Percentiles rank a stretch among this genome's conserved stretches.
Evolutionary conservation across 177 flowering plant species (phyloP).

Genomic region (Telopea speciosissima): DNA sequence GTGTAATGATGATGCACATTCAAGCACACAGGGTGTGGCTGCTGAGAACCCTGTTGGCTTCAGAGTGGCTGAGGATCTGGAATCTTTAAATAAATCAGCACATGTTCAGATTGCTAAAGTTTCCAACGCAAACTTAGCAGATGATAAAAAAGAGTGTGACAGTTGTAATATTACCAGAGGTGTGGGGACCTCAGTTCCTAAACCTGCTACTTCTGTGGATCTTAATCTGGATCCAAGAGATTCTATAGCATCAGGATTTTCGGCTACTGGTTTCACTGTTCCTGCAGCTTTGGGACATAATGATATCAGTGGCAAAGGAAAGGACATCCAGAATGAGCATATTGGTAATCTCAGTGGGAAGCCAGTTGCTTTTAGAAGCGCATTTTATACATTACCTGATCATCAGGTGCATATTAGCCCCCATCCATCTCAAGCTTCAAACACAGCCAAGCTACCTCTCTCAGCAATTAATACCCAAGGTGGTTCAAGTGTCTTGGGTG

Average conservation of each 20-base stretch:
- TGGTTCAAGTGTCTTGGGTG: background rate
- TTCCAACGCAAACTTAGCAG: conserved; percentile 3
- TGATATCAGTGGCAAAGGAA: background rate
- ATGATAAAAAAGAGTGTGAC: conserved; percentile 2
- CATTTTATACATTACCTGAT: background rate
- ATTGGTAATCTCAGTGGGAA: background rate
- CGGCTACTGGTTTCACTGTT: background rate
- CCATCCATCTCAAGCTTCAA: background rate
- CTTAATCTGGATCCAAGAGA: conserved; percentile 9
- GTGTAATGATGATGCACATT: conserved; percentile 13
- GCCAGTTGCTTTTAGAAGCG: background rate
- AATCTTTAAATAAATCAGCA: conserved; percentile 11
- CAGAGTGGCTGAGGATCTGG: conserved; percentile 6
- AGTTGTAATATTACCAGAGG: conserved; percentile 3
- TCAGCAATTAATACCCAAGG: background rate
- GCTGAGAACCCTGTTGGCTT: conserved; percentile 8
- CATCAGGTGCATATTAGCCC: background rate
- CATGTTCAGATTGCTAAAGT: background rate
- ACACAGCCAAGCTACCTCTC: background rate
- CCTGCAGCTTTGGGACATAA: background rate
- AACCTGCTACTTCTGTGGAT: conserved; percentile 7
- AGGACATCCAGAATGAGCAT: conserved; percentile 4
- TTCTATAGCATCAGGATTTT: background rate
- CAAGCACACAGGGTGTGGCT: conserved; percentile 10
- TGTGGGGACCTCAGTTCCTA: conserved; percentile 7